Conservation (phyloP, 305 asterid species). For the Fraxinus paxiana region DNA sequence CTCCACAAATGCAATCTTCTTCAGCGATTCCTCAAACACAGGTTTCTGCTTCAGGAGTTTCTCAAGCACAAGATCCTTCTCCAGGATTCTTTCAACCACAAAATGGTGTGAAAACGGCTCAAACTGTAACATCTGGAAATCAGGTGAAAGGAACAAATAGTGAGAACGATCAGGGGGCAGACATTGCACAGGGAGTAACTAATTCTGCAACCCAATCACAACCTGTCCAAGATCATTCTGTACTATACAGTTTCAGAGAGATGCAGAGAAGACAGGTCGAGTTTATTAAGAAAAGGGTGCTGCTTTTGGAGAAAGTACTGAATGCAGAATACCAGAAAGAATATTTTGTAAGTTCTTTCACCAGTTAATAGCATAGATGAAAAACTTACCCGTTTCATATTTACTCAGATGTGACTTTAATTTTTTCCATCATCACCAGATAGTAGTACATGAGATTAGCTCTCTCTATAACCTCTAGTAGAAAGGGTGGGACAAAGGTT, state of each 20-base stretch:
- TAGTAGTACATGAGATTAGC: not conserved
- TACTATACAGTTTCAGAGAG: constrained; percentile 67
- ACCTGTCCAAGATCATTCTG: constrained; percentile 55
- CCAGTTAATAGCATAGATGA: constrained; percentile 3
- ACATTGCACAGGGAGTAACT: constrained; percentile 48
- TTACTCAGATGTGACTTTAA: not conserved
- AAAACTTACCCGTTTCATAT: not conserved
- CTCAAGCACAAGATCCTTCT: constrained; percentile 45
- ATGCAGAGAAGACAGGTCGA: constrained; percentile 95
- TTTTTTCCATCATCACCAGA: not conserved
- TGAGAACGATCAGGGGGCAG: constrained; percentile 46
- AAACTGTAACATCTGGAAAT: constrained; percentile 49
- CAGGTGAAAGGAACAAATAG: constrained; percentile 41
- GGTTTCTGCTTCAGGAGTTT: constrained; percentile 43
- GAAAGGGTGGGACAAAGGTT: not conserved
- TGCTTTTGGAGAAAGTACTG: constrained; percentile 83
- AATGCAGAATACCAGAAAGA: constrained; percentile 65
- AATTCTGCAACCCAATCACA: constrained; percentile 63
- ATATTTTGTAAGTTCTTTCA: constrained; percentile 56
- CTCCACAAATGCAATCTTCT: constrained; percentile 34
- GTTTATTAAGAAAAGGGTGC: constrained; percentile 85
- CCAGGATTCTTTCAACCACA: constrained; percentile 39
- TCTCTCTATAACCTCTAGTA: not conserved
- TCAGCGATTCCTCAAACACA: constrained; percentile 46
- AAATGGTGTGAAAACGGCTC: constrained; percentile 39